These are phyloP conservation scores for Narthecium ossifragum DNA, from an alignment of 106 monocot genomes.

Conservation along the genomic window DNA sequence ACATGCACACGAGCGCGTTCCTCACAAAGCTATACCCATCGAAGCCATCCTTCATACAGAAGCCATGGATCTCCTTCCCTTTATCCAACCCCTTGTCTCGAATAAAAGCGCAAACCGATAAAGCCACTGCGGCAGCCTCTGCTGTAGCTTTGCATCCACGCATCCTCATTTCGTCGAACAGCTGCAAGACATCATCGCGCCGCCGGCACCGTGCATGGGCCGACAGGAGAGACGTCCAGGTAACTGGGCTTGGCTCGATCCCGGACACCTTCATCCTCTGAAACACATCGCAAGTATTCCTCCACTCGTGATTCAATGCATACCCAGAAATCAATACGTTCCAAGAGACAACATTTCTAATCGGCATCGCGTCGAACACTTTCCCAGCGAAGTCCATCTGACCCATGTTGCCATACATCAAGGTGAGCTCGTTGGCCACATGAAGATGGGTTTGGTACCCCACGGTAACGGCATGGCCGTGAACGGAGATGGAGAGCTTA, in stretches of 20 bases:
- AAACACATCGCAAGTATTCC: conserved; percentile 19
- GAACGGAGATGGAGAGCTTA: conserved; percentile 17
- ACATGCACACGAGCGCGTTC: conserved; percentile 60
- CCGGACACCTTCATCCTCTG: conserved; percentile 28
- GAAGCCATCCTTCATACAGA: conserved; percentile 25
- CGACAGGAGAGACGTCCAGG: conserved; percentile 65
- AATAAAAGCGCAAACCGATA: conserved; percentile 47
- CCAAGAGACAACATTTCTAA: conserved; percentile 38
- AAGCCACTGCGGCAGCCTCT: conserved; percentile 34
- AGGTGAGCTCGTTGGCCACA: conserved; percentile 45
- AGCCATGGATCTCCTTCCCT: conserved; percentile 45
- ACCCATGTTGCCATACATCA: conserved; percentile 23
- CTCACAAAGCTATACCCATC: conserved; percentile 43
- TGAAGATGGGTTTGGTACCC: conserved; percentile 41
- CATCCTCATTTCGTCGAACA: conserved; percentile 44
- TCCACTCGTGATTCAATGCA: conserved; percentile 17
- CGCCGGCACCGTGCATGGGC: conserved; percentile 35
- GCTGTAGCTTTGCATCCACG: conserved; percentile 16
- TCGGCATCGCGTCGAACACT: conserved; percentile 56
- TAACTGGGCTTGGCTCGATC: conserved; percentile 33
- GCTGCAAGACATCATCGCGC: conserved; percentile 16
- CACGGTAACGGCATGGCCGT: conserved; percentile 25
- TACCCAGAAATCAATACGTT: conserved; percentile 49
- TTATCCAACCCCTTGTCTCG: conserved; percentile 12
- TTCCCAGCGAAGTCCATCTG: conserved; percentile 20